Evolutionary conservation across 2,329 filamentous ascomycete species (phyloP).

Genomic region (Aureobasidium sp.): DNA sequence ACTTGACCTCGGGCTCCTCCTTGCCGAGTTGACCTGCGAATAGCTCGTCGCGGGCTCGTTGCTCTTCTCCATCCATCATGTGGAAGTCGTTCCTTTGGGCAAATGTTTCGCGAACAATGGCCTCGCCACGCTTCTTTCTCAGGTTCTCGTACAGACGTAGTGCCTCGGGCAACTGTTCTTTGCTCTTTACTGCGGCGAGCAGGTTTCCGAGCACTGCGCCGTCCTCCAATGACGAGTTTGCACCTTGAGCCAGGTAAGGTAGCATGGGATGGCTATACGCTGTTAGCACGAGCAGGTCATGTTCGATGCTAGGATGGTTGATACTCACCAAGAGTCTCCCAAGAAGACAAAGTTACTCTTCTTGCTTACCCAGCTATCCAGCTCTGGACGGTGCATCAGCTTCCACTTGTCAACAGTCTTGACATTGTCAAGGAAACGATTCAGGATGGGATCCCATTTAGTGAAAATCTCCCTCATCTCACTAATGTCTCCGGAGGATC

Average conservation of each 20-base stretch:
- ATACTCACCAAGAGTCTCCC: constrained; percentile 48
- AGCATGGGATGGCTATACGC: constrained; percentile 51
- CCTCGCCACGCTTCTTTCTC: constrained; percentile 43
- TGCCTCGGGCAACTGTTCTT: constrained; percentile 33
- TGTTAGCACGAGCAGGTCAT: not conserved
- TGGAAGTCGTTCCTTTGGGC: constrained; percentile 40
- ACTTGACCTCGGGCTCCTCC: constrained; percentile 43
- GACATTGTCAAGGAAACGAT: constrained; percentile 43
- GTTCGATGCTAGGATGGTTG: not conserved
- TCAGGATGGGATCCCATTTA: constrained; percentile 57
- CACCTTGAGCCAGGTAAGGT: constrained; percentile 58
- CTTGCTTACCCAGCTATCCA: constrained; percentile 50
- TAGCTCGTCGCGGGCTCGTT: constrained; percentile 50
- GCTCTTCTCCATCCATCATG: constrained; percentile 46
- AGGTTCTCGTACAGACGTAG: constrained; percentile 41
- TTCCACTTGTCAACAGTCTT: constrained; percentile 62
- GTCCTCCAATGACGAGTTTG: constrained; percentile 62
- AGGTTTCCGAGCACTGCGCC: constrained; percentile 58
- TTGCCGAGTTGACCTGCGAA: constrained; percentile 52
- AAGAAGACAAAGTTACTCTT: constrained; percentile 44
- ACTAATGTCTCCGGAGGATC: constrained; percentile 47
- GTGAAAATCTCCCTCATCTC: constrained; percentile 56
- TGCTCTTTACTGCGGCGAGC: constrained; percentile 40
- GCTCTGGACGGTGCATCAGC: constrained; percentile 51
- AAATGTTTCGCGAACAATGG: constrained; percentile 58